Evolutionary conservation across 163 green algal species (phyloP), one percentile per base, ranked within the genome.

Genomic region (Chlamydomonas reinhardtii): DNA sequence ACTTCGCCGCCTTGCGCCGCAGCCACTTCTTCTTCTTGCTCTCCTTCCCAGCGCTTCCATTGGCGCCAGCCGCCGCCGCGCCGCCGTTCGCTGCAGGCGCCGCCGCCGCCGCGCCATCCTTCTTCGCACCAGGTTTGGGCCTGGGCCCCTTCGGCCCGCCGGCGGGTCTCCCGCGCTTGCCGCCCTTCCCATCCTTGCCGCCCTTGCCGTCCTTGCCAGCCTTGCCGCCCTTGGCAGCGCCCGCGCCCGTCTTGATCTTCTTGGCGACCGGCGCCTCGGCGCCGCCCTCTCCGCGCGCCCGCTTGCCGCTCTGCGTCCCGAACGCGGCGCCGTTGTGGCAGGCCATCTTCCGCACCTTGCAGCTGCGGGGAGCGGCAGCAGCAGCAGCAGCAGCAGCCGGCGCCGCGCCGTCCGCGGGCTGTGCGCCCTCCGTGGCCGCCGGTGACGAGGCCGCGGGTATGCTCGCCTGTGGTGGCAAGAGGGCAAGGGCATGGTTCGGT

Each of bases 341-440:
- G 4, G 66, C 66, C 78, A 85, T 85, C 66, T 85, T 85, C 20
- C 78, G 78, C 9, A 85, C 48, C 66, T 85, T 85, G 76, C 76
- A 83, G 16, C 12, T 70, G 11, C 17, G 48, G 48, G 48, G 12
- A 14, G 48, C 12, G 19, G 48, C 48, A 14, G 48, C 12, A 17
- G 48, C 48, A 2, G 48, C 14, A 14, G 48, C 12, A 56, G 48
- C 48, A 19, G 48, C 48, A 12, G 48, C 6, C 48, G 48, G 6
- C 48, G 48, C 43, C 43, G 43, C 43, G 43, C 43, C 43, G 43
- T 11, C 43, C n/a, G n/a, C n/a, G n/a, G n/a, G n/a, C n/a, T n/a
- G n/a, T 54, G 43, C 48, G 14, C 9, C 48, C 48, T 56, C 48
- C 48, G 48, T 19, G 48, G 48, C 48, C 6, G 48, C 5, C 12